Evolutionary conservation across 305 asterid genomes (phyloP), one percentile per base, ranked within the genome.

Genomic region (Fraxinus floribunda): DNA sequence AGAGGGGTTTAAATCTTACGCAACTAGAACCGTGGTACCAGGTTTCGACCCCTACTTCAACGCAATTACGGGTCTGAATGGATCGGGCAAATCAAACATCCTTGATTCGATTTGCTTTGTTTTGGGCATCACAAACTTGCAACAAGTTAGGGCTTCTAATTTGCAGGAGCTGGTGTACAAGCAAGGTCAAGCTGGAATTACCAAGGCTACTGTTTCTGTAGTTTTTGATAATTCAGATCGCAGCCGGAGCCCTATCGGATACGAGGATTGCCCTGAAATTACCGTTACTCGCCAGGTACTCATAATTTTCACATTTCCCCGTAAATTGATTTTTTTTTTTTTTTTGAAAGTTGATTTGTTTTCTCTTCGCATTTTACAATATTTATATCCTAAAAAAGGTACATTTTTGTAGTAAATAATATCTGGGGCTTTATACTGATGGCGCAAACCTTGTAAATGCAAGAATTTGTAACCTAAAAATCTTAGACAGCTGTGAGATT

Each of bases 131-230:
- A 94, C 98, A 74, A 96, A 96, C 89, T 86, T 96, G 94, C 98
- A 94, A 87, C 99, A 96, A 89, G 99, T 94, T 89, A 91, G 98
- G 94, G 98, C 98, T 90, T 87, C 99, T 57, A 96, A 96, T 84
- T 84, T 96, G 83, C 99, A 96, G 92, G 99, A 96, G 94, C 91
- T 96, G 77, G 99, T 96, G 80, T 96, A 96, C 88, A 96, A 96
- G 93, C 99, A 94, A 90, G 99, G 99, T 72, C 99, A 96, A 86
- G 99, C 98, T 84, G 98, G 99, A 81, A 94, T 94, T 34, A 94
- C 99, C 39, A 96, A 96, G 84, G 98, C 99, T 76, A 96, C 99
- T 0, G 99, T 96, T 15, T 96, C 99, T 0, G 84, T 96, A 64
- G 97, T 96, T 76, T 96, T 96, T 49, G 99, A 96, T 84, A 96